These are phyloP conservation scores for Closterium sp. DNA, from an alignment of 139 green algal species.

Conservation along the genomic window DNA sequence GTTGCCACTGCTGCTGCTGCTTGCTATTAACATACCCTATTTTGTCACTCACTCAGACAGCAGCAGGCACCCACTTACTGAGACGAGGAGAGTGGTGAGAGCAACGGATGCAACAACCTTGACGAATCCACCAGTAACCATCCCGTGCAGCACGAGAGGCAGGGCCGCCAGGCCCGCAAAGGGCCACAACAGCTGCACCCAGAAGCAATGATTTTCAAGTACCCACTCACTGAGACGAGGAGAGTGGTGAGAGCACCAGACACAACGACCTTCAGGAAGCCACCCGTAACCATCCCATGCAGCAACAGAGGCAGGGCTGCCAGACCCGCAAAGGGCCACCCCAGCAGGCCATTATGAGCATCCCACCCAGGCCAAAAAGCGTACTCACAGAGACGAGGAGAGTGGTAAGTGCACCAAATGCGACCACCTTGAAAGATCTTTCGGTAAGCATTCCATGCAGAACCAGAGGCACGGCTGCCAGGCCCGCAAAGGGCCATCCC, in stretches of 20 bases:
- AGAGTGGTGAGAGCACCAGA: conserved; percentile 5
- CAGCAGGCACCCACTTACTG: too few species aligned
- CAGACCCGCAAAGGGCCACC: conserved; percentile 73
- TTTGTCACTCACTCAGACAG: conserved; percentile 19
- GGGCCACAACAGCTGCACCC: conserved; percentile 52
- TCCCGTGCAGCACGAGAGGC: too few species aligned
- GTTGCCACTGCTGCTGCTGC: conserved; percentile 58
- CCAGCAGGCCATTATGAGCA: too few species aligned
- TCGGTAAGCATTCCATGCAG: conserved; percentile 43
- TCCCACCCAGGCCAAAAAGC: too few species aligned
- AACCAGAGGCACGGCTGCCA: conserved; percentile 66
- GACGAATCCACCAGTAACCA: too few species aligned
- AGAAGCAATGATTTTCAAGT: conserved; percentile 60
- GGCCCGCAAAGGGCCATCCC: conserved; percentile 74
- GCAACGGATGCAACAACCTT: too few species aligned
- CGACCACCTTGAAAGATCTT: neutral
- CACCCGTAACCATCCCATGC: conserved; percentile 26
- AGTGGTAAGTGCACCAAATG: neutral
- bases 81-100: too few species aligned
- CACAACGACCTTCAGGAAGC: conserved; percentile 22
- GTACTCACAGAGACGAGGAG: too few species aligned
- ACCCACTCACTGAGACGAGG: conserved; percentile 70
- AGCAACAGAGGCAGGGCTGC: conserved; percentile 66
- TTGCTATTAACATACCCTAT: too few species aligned
- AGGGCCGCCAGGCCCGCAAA: neutral